These are phyloP conservation scores for Mycena albidolilacea DNA, from an alignment of 768 basidiomycete species.

Conservation along the genomic window DNA sequence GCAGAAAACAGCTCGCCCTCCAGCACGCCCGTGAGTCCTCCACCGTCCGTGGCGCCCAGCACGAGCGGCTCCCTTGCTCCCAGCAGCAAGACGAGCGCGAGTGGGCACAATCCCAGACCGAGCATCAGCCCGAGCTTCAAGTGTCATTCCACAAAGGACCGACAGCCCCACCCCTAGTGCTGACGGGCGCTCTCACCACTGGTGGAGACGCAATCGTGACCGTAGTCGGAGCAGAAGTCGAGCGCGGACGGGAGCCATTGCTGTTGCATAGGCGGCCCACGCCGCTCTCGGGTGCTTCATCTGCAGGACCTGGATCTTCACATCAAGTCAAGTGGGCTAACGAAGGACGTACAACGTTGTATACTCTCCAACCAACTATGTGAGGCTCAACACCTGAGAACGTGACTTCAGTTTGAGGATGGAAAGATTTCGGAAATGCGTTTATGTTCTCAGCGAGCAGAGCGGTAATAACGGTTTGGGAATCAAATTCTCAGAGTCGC, in stretches of 20 bases:
- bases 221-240: conserved; percentile 28
- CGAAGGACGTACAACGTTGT: too few species aligned
- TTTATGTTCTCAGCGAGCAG: too few species aligned
- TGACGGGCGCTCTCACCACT: conserved; percentile 17
- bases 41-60: neutral
- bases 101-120: conserved; percentile 15
- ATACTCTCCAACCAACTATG: too few species aligned
- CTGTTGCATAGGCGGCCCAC: conserved; percentile 20
- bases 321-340: too few species aligned
- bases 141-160: neutral
- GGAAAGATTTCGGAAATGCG: too few species aligned
- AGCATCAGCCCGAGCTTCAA: conserved; percentile 27
- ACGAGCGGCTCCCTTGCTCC: conserved; percentile 25
- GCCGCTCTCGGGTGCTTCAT: too few species aligned
- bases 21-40: neutral
- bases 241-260: conserved; percentile 13
- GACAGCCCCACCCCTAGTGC: conserved; percentile 3
- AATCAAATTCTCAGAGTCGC: too few species aligned
- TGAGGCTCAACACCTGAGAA: too few species aligned
- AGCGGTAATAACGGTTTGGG: too few species aligned
- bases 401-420: too few species aligned
- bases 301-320: neutral
- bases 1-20: conserved; percentile 9
- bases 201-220: conserved; percentile 37
- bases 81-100: conserved; percentile 2